Evolutionary conservation across 192 early-diverging fungal genomes (phyloP).

Genomic region (Podila minutissima): DNA sequence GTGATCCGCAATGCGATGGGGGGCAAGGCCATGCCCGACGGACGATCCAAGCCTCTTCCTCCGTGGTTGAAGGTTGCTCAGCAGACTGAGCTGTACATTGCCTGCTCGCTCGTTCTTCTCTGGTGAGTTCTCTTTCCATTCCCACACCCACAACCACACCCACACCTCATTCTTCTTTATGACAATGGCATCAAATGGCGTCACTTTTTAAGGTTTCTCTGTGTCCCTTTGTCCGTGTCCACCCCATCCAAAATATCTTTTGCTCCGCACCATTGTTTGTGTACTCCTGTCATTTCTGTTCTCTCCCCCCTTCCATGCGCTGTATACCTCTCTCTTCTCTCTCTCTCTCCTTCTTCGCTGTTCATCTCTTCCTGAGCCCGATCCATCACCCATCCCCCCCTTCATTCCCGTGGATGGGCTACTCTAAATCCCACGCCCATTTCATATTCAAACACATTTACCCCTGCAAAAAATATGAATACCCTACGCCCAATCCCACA

Average conservation of each 20-base stretch:
- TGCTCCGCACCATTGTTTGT: not conserved
- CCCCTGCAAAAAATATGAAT: too few species aligned
- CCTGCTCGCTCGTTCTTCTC: conserved; percentile 58
- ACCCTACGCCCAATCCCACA: too few species aligned
- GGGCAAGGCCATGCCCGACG: conserved; percentile 29
- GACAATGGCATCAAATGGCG: conserved; percentile 4
- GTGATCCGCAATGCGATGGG: conserved; percentile 52
- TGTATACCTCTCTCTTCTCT: not conserved
- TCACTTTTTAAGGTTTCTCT: not conserved
- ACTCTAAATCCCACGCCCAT: conserved; percentile 18
- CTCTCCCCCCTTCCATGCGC: too few species aligned
- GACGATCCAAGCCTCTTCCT: conserved; percentile 47
- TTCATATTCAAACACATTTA: not conserved
- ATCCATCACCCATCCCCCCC: not conserved
- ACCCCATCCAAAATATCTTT: too few species aligned
- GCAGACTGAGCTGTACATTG: conserved; percentile 65
- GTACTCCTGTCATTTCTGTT: not conserved
- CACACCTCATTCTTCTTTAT: not conserved
- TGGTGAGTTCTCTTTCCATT: conserved; percentile 24
- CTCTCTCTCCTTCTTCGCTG: not conserved
- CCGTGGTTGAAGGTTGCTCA: conserved; percentile 63
- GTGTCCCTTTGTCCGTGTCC: not conserved
- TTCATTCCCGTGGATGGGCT: not conserved
- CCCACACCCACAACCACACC: not conserved
- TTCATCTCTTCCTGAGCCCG: not conserved